Conservation (phyloP, 495 filamentous ascomycete genomes). For the Daldinia childiae region DNA sequence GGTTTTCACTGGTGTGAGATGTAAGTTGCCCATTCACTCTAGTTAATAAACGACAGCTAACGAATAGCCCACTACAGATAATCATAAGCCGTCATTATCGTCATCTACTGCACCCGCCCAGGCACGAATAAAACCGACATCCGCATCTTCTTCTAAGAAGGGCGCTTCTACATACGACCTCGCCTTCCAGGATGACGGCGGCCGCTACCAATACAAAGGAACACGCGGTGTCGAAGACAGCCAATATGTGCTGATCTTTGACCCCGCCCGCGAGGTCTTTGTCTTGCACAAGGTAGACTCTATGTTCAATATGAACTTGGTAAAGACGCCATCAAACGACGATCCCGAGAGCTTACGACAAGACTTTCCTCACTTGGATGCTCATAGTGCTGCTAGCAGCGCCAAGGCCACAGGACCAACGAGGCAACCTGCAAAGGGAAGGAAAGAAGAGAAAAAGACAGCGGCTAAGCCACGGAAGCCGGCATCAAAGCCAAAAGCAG, state of each 20-base stretch:
- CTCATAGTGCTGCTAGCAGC: conserved; percentile 34
- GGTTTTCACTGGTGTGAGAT: conserved; percentile 61
- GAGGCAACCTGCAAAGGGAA: conserved; percentile 32
- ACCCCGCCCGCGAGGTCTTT: conserved; percentile 62
- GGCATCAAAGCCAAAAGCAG: conserved; percentile 38
- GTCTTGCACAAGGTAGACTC: conserved; percentile 66
- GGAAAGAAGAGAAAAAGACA: conserved; percentile 38
- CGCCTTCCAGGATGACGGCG: conserved; percentile 57
- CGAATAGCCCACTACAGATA: conserved; percentile 51
- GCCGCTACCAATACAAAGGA: conserved; percentile 61
- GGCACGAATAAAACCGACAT: conserved; percentile 57
- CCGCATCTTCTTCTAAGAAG: conserved; percentile 44
- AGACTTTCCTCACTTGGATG: conserved; percentile 54
- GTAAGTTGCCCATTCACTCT: conserved; percentile 47
- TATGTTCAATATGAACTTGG: conserved; percentile 68
- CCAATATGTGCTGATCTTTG: conserved; percentile 65
- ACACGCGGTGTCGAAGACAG: conserved; percentile 57
- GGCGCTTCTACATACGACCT: conserved; percentile 57
- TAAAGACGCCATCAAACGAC: conserved; percentile 53
- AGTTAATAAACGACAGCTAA: conserved; percentile 9
- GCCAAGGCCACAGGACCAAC: conserved; percentile 29
- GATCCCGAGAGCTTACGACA: conserved; percentile 52
- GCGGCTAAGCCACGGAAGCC: conserved; percentile 40
- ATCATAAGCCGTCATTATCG: conserved; percentile 61
- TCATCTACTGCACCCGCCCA: conserved; percentile 54